phyloP scores from a whole-genome alignment of 805 yeast species.

The Suhomyces prunicola region DNA sequence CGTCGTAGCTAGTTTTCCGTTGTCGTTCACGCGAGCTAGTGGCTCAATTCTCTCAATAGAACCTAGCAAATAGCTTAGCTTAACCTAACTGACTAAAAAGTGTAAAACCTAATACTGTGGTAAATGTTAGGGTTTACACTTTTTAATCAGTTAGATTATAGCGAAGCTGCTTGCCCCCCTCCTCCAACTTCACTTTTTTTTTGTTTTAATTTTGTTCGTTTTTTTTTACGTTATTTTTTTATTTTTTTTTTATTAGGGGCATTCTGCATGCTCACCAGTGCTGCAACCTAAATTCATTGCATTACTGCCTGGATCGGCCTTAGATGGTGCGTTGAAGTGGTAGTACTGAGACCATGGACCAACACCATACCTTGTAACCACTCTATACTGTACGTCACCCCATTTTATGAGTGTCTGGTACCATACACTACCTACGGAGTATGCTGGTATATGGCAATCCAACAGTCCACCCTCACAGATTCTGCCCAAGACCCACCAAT shows the following conservation, averaged over 20 bases:
- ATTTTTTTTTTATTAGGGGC: too few relatives aligned
- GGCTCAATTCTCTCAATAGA: neutral
- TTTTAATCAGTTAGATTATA: too few relatives aligned
- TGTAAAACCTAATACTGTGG: too few relatives aligned
- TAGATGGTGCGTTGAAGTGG: neutral
- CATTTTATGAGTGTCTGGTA: neutral
- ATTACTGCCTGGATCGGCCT: too few relatives aligned
- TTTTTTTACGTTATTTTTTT: too few relatives aligned
- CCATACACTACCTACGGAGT: neutral
- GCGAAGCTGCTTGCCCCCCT: too few relatives aligned
- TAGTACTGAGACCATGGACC: neutral
- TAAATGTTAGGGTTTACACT: too few relatives aligned
- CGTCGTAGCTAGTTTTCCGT: neutral
- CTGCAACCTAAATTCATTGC: too few relatives aligned
- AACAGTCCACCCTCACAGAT: neutral
- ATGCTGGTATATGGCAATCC: neutral
- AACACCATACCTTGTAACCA: neutral
- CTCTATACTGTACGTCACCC: neutral
- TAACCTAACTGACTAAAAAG: neutral
- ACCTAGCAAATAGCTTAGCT: neutral
- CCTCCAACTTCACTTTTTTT: too few relatives aligned
- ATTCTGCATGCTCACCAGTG: too few relatives aligned
- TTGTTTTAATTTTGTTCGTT: too few relatives aligned
- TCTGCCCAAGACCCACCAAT: neutral
- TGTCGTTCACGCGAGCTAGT: neutral